These are phyloP conservation scores for Claviceps quebecensis DNA, from an alignment of 2,329 filamentous ascomycete genomes.

Conservation along the genomic window DNA sequence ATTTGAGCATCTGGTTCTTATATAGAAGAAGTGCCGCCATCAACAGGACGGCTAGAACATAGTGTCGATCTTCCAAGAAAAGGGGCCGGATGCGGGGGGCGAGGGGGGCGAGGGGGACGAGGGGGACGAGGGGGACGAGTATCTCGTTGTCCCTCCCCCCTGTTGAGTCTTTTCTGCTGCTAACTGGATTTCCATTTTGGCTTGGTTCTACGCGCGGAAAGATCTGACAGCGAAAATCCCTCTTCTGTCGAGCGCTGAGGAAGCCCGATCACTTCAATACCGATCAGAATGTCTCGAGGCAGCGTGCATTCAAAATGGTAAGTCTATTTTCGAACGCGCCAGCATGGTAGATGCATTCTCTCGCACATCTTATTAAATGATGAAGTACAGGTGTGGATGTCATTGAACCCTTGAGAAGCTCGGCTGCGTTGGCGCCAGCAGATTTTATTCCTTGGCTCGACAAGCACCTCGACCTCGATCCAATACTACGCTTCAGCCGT, in stretches of 20 bases:
- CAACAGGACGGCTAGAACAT: background rate
- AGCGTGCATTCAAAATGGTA: slow-evolving; percentile 28
- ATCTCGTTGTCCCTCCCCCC: background rate
- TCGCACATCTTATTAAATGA: background rate
- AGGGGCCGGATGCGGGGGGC: background rate
- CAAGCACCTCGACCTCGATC: slow-evolving; percentile 35
- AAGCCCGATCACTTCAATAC: slow-evolving; percentile 42
- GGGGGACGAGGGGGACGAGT: background rate
- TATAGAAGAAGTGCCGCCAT: background rate
- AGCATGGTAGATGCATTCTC: background rate
- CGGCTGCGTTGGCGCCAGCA: slow-evolving; percentile 23
- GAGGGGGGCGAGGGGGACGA: no score
- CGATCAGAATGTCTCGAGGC: slow-evolving; percentile 44
- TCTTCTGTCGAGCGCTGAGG: slow-evolving; percentile 39
- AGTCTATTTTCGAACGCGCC: slow-evolving; percentile 2
- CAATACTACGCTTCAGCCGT: slow-evolving; percentile 22
- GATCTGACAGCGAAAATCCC: slow-evolving; percentile 21
- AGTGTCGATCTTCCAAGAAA: background rate
- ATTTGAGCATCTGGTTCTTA: slow-evolving; percentile 1
- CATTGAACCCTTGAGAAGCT: slow-evolving; percentile 16
- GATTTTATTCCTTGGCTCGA: slow-evolving; percentile 40
- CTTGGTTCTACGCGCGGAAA: slow-evolving; percentile 5
- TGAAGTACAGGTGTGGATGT: slow-evolving; percentile 17
- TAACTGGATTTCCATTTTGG: background rate
- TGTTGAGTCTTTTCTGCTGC: background rate